These are phyloP conservation scores for Talaromyces ruber DNA, from an alignment of 495 filamentous ascomycete species.

Conservation along the genomic window DNA sequence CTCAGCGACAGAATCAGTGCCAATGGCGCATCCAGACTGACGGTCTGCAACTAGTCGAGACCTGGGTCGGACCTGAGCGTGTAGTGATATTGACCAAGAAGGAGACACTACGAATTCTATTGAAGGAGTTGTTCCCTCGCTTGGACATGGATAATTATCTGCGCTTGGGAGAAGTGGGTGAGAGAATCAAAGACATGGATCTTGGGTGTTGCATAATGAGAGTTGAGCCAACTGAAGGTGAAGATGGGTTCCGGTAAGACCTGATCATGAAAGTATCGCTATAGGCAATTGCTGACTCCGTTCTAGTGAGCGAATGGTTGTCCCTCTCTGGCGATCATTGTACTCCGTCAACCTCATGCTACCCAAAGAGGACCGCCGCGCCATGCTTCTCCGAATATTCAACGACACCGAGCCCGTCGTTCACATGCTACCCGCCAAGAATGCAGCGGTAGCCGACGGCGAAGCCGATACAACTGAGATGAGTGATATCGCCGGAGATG, in stretches of 20 bases:
- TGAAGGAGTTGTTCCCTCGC: conserved; percentile 94
- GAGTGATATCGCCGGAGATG: conserved; percentile 11
- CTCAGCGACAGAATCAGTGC: conserved; percentile 73
- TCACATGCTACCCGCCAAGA: conserved; percentile 11
- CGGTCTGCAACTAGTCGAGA: conserved; percentile 77
- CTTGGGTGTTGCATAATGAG: conserved; percentile 90
- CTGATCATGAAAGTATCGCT: background rate
- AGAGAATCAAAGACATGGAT: conserved; percentile 65
- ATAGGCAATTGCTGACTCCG: conserved; percentile 11
- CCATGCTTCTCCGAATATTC: conserved; percentile 85
- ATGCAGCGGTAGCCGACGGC: background rate
- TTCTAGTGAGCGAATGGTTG: conserved; percentile 63
- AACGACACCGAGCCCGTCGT: conserved; percentile 70
- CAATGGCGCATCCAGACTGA: conserved; percentile 93
- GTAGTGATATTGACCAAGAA: conserved; percentile 65
- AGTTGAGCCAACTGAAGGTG: conserved; percentile 59
- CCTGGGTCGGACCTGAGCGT: conserved; percentile 73
- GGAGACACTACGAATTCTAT: conserved; percentile 65
- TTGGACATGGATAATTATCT: conserved; percentile 58
- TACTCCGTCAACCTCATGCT: conserved; percentile 90
- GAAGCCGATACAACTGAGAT: background rate
- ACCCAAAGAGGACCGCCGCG: conserved; percentile 88
- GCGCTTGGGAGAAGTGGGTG: conserved; percentile 77
- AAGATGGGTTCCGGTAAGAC: conserved; percentile 58
- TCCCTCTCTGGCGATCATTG: conserved; percentile 87